A percentile compares a stretch with the other conserved stretches of the same genome.
These are phyloP conservation scores for Melastoma candidum DNA, from an alignment of 441 rosid genomes.

Conservation along the genomic window DNA sequence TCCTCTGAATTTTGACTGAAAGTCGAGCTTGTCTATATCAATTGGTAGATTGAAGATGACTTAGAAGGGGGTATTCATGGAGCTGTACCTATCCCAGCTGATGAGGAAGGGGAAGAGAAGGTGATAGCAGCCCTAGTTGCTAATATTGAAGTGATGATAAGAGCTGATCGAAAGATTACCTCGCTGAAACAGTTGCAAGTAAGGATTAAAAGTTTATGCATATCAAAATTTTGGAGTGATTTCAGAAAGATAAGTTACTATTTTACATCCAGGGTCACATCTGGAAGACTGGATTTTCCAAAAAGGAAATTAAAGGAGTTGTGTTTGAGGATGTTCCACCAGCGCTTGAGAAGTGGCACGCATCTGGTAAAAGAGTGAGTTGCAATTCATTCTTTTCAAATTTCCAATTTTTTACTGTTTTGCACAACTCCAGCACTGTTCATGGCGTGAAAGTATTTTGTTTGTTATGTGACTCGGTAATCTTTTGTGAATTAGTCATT, in stretches of 20 bases:
- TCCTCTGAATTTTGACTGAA: too few relatives aligned
- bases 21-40: neutral
- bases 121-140: slow-evolving; percentile 77
- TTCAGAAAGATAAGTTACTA: slow-evolving; percentile 7
- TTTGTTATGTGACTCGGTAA: too few relatives aligned
- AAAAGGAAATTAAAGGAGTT: slow-evolving; percentile 57
- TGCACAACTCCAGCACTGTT: too few relatives aligned
- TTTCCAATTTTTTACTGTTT: neutral
- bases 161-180: slow-evolving; percentile 87
- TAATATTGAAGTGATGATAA: slow-evolving; percentile 87
- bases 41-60: slow-evolving; percentile 67
- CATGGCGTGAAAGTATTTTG: too few relatives aligned
- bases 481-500: too few relatives aligned
- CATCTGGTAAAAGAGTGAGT: slow-evolving; percentile 66
- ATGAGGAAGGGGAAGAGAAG: slow-evolving; percentile 66
- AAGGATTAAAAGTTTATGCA: slow-evolving; percentile 14
- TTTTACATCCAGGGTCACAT: slow-evolving; percentile 65
- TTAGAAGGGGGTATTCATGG: slow-evolving; percentile 52
- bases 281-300: slow-evolving; percentile 81
- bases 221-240: neutral
- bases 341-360: slow-evolving; percentile 82
- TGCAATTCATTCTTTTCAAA: neutral
- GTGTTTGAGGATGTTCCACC: slow-evolving; percentile 81
- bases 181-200: slow-evolving; percentile 95
- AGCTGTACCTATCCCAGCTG: slow-evolving; percentile 55